phyloP scores from a whole-genome alignment of 1,284 basidiomycete genomes.

The Kwoniella shivajii region DNA sequence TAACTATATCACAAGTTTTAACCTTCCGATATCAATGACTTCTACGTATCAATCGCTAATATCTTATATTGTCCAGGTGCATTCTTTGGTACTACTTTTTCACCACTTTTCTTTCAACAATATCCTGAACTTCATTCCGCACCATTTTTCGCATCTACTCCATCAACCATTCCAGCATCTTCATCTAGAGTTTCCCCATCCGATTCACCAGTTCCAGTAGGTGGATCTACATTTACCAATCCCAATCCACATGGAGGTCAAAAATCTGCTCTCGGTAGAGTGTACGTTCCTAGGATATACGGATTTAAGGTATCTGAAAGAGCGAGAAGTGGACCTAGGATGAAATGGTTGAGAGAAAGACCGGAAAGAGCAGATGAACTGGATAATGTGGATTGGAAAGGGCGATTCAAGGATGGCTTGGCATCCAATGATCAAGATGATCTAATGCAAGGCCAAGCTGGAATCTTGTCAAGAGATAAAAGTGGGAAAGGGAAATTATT shows the following conservation, averaged over 20 bases:
- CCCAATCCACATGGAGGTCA: slow-evolving; percentile 74
- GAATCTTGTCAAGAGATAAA: not conserved
- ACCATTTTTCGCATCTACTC: slow-evolving; percentile 75
- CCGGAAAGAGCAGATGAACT: slow-evolving; percentile 78
- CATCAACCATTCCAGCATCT: slow-evolving; percentile 12
- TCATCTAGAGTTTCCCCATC: slow-evolving; percentile 22
- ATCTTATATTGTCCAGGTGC: slow-evolving; percentile 61
- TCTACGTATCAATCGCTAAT: no score
- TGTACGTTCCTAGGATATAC: slow-evolving; percentile 93
- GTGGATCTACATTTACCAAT: slow-evolving; percentile 58
- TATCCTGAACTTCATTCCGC: slow-evolving; percentile 88
- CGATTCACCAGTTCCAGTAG: slow-evolving; percentile 15
- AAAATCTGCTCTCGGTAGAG: slow-evolving; percentile 76
- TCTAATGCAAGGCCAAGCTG: slow-evolving; percentile 19
- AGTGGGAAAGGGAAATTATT: slow-evolving; percentile 17
- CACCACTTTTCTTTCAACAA: slow-evolving; percentile 96
- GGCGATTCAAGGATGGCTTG: slow-evolving; percentile 66
- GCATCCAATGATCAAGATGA: slow-evolving; percentile 44
- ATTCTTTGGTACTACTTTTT: slow-evolving; percentile 98
- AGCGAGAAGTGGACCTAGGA: slow-evolving; percentile 84
- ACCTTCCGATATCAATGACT: not conserved
- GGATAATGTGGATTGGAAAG: slow-evolving; percentile 82
- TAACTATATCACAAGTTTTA: no score
- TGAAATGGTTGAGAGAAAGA: slow-evolving; percentile 91
- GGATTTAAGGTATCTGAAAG: slow-evolving; percentile 64